Conservation (phyloP, 2,329 filamentous ascomycete genomes). For the Penicillium sp. region DNA sequence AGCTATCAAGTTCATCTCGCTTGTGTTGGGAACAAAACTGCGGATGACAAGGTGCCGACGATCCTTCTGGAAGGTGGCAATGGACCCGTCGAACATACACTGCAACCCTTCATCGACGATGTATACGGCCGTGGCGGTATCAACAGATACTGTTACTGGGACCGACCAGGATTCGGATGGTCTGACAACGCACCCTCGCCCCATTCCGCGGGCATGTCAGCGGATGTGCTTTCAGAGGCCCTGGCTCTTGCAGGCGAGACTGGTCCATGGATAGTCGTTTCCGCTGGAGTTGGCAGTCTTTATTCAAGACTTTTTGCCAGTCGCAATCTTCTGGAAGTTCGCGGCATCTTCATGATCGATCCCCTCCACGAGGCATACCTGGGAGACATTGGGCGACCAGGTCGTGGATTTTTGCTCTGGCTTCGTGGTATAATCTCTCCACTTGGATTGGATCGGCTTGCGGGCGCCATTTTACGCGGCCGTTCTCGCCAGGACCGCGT, state of each 20-base stretch:
- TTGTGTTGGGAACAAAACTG: slow-evolving; percentile 70
- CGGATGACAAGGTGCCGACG: slow-evolving; percentile 64
- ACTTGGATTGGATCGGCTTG: slow-evolving; percentile 75
- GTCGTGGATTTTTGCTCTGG: slow-evolving; percentile 82
- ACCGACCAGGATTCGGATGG: slow-evolving; percentile 86
- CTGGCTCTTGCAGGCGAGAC: slow-evolving; percentile 75
- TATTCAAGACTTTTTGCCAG: slow-evolving; percentile 90
- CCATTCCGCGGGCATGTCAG: slow-evolving; percentile 88
- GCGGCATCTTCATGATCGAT: slow-evolving; percentile 81
- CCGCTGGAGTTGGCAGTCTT: slow-evolving; percentile 80
- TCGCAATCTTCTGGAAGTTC: slow-evolving; percentile 71
- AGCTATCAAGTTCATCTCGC: slow-evolving; percentile 86
- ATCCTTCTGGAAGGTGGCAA: slow-evolving; percentile 84
- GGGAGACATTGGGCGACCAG: slow-evolving; percentile 60
- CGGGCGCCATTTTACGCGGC: slow-evolving; percentile 77
- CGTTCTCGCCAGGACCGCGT: slow-evolving; percentile 79
- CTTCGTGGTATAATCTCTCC: slow-evolving; percentile 80
- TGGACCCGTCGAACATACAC: slow-evolving; percentile 70
- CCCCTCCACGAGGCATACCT: slow-evolving; percentile 86
- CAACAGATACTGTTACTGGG: slow-evolving; percentile 87
- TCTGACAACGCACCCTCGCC: slow-evolving; percentile 90
- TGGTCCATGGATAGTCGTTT: slow-evolving; percentile 85
- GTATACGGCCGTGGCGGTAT: slow-evolving; percentile 79
- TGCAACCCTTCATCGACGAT: slow-evolving; percentile 76
- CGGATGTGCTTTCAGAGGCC: slow-evolving; percentile 83